Conservation (phyloP, 345 rosid genomes). For the Capsella bursapastoris region DNA sequence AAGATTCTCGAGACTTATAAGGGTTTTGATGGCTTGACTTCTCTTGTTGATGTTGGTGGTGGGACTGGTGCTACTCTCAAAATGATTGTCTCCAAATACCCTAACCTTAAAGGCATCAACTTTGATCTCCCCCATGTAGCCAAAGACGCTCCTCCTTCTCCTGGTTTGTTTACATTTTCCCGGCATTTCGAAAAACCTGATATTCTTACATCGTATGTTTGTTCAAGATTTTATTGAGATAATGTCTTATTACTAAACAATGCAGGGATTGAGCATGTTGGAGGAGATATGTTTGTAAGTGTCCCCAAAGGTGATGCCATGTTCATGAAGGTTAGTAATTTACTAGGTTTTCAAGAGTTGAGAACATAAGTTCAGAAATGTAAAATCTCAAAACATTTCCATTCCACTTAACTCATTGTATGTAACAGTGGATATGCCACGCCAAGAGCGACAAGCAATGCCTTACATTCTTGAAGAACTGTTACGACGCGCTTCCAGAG, state of each 20-base stretch:
- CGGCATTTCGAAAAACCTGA: background rate
- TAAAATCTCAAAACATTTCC: no score
- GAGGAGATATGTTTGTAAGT: constrained; percentile 50
- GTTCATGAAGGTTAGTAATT: constrained; percentile 70
- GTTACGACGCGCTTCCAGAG: constrained; percentile 41
- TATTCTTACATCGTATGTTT: background rate
- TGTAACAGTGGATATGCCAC: constrained; percentile 46
- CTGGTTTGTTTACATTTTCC: background rate
- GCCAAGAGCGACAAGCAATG: constrained; percentile 44
- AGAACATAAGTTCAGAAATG: background rate
- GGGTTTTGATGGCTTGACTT: constrained; percentile 54
- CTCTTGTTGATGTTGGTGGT: constrained; percentile 72
- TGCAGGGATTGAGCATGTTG: constrained; percentile 58
- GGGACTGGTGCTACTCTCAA: constrained; percentile 56
- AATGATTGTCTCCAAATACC: constrained; percentile 56
- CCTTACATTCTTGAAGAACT: constrained; percentile 43
- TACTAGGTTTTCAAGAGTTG: background rate
- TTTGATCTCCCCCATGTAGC: constrained; percentile 50
- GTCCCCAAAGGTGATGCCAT: constrained; percentile 48
- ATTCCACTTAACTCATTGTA: background rate
- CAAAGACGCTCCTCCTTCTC: constrained; percentile 43
- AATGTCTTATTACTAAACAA: background rate
- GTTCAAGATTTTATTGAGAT: background rate
- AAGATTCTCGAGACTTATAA: constrained; percentile 53
- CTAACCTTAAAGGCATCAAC: constrained; percentile 53